Base-by-base conservation (phyloP, 31 red algal species). In the Asparagopsis taxiformis region DNA sequence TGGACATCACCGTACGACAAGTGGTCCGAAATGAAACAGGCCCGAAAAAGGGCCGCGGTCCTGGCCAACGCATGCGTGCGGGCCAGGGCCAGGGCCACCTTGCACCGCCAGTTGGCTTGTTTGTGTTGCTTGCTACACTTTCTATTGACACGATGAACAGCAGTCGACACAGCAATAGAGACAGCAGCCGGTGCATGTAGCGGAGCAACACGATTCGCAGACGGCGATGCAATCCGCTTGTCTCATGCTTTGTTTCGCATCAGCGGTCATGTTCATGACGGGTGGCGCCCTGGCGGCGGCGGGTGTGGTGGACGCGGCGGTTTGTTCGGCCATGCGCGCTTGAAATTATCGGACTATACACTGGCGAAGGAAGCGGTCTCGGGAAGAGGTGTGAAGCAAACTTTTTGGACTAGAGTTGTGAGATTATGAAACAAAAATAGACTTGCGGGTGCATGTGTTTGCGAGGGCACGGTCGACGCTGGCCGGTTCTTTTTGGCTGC, bases 141-240 rank as follows among this genome's bases (percentile, higher is more conserved):
- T 46, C 13, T 9, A 9, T 13, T 46, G 13, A 46, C 8, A 46
- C 8, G 13, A 9, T 46, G 13, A 13, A 46, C 8, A 46, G 41
- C 6, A 13, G 13, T 6, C 6, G 41, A 46, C 8, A 46, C 8
- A 46, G 41, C 6, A 13, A 46, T 6, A 46, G 41, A 46, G 41
- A 46, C 8, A 46, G 41, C 63, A 68, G 19, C 41, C n/a, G 35
- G 41, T 50, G 63, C 63, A 68, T 43, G 63, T 35, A 41, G 32
- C 63, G 34, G 28, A 15, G 31, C 31, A 68, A 44, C 63, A 68
- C n/a, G 38, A n/a, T n/a, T 20, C 26, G 37, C 63, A 68, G 15
- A 22, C 34, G 34, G 38, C 23, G n/a, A 49, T n/a, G 41, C 63
- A 68, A 35, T 68, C 63, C 21, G 63, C 63, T 29, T 43, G 34